These are phyloP conservation scores for Cordyceps javanica DNA, from an alignment of 2,329 filamentous ascomycete species.

Conservation along the genomic window DNA sequence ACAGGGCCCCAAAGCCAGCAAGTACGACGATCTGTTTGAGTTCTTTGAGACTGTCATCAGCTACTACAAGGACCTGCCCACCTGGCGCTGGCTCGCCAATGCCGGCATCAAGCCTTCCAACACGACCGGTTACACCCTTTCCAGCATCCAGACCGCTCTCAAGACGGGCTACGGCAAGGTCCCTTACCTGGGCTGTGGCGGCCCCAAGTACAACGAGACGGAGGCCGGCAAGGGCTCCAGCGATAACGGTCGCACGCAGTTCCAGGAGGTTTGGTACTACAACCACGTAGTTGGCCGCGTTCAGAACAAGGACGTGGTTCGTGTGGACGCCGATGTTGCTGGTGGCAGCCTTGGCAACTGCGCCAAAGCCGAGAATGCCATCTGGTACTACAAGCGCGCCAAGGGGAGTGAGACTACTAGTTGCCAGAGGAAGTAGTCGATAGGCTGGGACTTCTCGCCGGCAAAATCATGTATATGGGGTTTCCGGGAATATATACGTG, in stretches of 20 bases:
- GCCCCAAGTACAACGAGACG: slow-evolving; percentile 55
- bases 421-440: neutral
- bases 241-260: slow-evolving; percentile 50
- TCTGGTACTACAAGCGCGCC: slow-evolving; percentile 49
- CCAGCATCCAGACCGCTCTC: slow-evolving; percentile 45
- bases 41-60: slow-evolving; percentile 55
- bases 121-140: slow-evolving; percentile 47
- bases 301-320: slow-evolving; percentile 43
- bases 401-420: slow-evolving; percentile 21
- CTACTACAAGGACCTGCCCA: slow-evolving; percentile 54
- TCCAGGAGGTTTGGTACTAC: slow-evolving; percentile 63
- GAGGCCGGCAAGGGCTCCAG: slow-evolving; percentile 45
- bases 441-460: neutral
- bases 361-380: slow-evolving; percentile 44
- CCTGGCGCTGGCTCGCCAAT: slow-evolving; percentile 52
- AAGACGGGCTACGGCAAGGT: slow-evolving; percentile 43
- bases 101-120: slow-evolving; percentile 53
- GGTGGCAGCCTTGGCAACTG: slow-evolving; percentile 48
- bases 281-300: slow-evolving; percentile 52
- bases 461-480: neutral
- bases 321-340: slow-evolving; percentile 37
- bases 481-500: neutral
- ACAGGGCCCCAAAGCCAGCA: slow-evolving; percentile 43
- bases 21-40: slow-evolving; percentile 55
- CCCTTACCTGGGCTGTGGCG: slow-evolving; percentile 57